Evolutionary conservation across 192 early-diverging fungal genomes (phyloP).

Genomic region (Rhizophlyctis rosea): DNA sequence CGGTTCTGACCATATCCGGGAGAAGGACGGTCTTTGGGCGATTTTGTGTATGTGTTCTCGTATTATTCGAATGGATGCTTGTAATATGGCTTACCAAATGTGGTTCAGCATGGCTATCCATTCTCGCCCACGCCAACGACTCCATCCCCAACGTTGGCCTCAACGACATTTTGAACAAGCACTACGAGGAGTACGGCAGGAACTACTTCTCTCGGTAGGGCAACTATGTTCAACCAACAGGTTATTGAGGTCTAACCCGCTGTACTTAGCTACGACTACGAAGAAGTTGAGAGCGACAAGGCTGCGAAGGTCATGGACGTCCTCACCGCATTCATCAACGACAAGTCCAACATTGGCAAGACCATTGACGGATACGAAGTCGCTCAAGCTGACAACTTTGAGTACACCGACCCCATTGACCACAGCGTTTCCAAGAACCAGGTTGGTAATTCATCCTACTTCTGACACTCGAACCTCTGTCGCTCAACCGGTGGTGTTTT

Average conservation of each 20-base stretch:
- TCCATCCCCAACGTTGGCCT: conserved; percentile 55
- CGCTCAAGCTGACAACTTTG: conserved; percentile 79
- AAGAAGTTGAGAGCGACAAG: conserved; percentile 81
- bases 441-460: conserved; percentile 25
- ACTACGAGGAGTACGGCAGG: conserved; percentile 84
- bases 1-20: conserved; percentile 96
- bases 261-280: conserved; percentile 96
- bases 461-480: neutral
- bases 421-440: conserved; percentile 77
- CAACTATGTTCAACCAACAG: neutral
- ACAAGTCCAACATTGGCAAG: conserved; percentile 56
- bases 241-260: no score
- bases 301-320: conserved; percentile 77
- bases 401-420: conserved; percentile 93
- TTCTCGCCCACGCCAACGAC: conserved; percentile 73
- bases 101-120: conserved; percentile 86
- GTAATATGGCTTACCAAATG: neutral
- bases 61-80: neutral
- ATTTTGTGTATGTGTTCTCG: conserved; percentile 58
- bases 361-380: conserved; percentile 66
- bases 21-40: conserved; percentile 99
- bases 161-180: conserved; percentile 74
- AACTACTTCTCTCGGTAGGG: conserved; percentile 87
- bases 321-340: conserved; percentile 57
- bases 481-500: neutral